Conservation (phyloP, 306 rosid species). For the Corylus heterophylla region DNA sequence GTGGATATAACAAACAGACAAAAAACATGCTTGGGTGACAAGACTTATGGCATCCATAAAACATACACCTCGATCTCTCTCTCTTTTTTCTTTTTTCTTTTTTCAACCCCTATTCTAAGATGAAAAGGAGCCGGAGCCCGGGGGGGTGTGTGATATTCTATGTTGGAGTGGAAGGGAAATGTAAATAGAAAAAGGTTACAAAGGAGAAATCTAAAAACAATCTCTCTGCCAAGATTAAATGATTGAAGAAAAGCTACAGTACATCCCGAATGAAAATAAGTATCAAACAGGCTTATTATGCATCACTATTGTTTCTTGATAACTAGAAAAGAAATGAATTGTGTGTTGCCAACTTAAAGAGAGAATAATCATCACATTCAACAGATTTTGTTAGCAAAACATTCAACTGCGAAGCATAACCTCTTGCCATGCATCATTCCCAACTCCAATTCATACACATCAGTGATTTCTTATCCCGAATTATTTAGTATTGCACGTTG, state of each 20-base stretch:
- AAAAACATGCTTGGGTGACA: conserved; percentile 18
- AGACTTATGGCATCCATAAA: background rate
- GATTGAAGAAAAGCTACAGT: background rate
- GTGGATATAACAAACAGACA: background rate
- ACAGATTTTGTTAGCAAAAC: background rate
- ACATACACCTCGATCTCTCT: background rate
- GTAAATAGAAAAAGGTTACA: background rate
- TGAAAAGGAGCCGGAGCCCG: no score
- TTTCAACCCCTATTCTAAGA: no score
- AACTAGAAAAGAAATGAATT: background rate
- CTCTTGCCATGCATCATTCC: background rate
- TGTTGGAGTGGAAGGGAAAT: background rate
- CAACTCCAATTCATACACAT: background rate
- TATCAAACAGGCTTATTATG: background rate
- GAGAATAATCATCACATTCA: background rate
- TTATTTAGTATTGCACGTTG: no score
- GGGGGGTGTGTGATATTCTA: no score
- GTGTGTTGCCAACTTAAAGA: background rate
- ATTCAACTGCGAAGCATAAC: background rate
- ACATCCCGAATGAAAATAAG: background rate
- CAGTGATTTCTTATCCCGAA: background rate
- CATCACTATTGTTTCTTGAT: background rate
- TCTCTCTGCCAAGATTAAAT: background rate
- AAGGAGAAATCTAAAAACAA: background rate
- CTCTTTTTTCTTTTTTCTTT: no score